Conservation (phyloP, 1,284 basidiomycete genomes). For the Irpex sp. region DNA sequence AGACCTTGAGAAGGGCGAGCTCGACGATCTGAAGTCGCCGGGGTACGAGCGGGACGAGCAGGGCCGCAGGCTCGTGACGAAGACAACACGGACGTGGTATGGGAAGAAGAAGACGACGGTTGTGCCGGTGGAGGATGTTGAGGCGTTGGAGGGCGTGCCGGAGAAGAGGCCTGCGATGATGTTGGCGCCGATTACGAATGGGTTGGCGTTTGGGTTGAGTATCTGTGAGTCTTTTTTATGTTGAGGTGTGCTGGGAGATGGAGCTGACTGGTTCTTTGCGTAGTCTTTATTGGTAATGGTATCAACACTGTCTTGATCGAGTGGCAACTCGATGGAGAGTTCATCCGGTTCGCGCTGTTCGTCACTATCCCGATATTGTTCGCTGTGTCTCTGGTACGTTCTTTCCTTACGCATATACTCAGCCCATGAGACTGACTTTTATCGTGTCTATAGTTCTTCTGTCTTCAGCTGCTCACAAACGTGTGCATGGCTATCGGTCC, state of each 20-base stretch:
- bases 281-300: slow-evolving; percentile 39
- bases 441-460: slow-evolving; percentile 26
- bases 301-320: slow-evolving; percentile 40
- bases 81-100: slow-evolving; percentile 33
- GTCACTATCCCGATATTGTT: slow-evolving; percentile 40
- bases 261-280: neutral
- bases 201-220: slow-evolving; percentile 37
- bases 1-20: slow-evolving; percentile 32
- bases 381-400: slow-evolving; percentile 36
- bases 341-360: slow-evolving; percentile 40
- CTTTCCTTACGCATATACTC: neutral
- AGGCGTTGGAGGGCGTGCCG: slow-evolving; percentile 26
- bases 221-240: slow-evolving; percentile 28
- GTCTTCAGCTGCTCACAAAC: slow-evolving; percentile 36
- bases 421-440: neutral
- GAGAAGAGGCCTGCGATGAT: slow-evolving; percentile 35
- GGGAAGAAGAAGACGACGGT: slow-evolving; percentile 30
- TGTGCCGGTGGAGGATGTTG: slow-evolving; percentile 16
- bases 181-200: slow-evolving; percentile 44
- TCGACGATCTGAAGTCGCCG: slow-evolving; percentile 14
- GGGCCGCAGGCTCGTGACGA: slow-evolving; percentile 14
- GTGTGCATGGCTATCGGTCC: slow-evolving; percentile 41
- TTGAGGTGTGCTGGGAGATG: neutral
- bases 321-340: slow-evolving; percentile 42
- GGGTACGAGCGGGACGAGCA: slow-evolving; percentile 13